Evolutionary conservation across 106 monocot genomes (phyloP).

Genomic region (Dendrobium officinale): DNA sequence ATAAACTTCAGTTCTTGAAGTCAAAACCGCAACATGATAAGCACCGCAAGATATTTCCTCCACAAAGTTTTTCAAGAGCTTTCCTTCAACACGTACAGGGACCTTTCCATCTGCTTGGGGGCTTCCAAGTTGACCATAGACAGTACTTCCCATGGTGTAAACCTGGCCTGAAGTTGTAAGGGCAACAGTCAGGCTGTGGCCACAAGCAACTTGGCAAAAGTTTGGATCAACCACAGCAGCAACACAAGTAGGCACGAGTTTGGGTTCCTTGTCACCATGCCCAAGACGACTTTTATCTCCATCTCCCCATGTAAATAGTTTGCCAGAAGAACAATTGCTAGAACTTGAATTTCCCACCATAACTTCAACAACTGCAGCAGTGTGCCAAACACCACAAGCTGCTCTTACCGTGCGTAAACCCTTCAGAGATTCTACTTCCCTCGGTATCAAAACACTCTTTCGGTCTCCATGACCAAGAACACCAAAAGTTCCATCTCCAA

Average conservation of each 20-base stretch:
- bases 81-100: slow-evolving; percentile 66
- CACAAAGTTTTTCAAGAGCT: slow-evolving; percentile 58
- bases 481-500: slow-evolving; percentile 84
- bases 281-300: slow-evolving; percentile 75
- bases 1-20: slow-evolving; percentile 81
- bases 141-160: slow-evolving; percentile 71
- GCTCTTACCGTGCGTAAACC: slow-evolving; percentile 63
- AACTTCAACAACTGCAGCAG: slow-evolving; percentile 80
- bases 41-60: slow-evolving; percentile 78
- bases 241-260: slow-evolving; percentile 71
- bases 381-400: slow-evolving; percentile 87
- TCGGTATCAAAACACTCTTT: slow-evolving; percentile 48
- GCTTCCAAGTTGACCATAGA: slow-evolving; percentile 85
- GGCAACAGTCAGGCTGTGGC: slow-evolving; percentile 71
- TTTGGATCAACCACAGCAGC: slow-evolving; percentile 65
- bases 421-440: slow-evolving; percentile 67
- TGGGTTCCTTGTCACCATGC: slow-evolving; percentile 75
- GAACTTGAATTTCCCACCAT: slow-evolving; percentile 63
- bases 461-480: slow-evolving; percentile 83
- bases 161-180: slow-evolving; percentile 73
- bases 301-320: slow-evolving; percentile 86
- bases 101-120: slow-evolving; percentile 60
- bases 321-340: slow-evolving; percentile 60
- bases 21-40: slow-evolving; percentile 75
- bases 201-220: slow-evolving; percentile 79